Conservation (phyloP, 495 filamentous ascomycete genomes). For the Penicillium goetzii region DNA sequence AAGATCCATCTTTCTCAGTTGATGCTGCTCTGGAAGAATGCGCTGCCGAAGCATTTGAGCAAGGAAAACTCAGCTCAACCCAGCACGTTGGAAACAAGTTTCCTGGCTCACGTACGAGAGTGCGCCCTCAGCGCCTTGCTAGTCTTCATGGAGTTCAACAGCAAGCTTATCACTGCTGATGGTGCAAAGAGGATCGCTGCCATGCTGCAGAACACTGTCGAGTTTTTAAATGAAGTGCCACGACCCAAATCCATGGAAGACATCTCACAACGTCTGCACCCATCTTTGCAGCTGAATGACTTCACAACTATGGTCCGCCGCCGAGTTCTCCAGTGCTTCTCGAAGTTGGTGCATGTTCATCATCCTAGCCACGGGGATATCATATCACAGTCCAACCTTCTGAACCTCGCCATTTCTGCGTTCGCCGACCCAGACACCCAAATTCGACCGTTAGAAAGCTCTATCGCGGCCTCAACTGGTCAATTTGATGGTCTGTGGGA, state of each 20-base stretch:
- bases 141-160: slow-evolving; percentile 93
- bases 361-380: slow-evolving; percentile 79
- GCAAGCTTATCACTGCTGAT: slow-evolving; percentile 86
- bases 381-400: slow-evolving; percentile 85
- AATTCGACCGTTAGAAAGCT: slow-evolving; percentile 82
- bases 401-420: slow-evolving; percentile 87
- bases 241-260: slow-evolving; percentile 88
- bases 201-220: slow-evolving; percentile 94
- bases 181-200: slow-evolving; percentile 89
- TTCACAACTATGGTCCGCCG: slow-evolving; percentile 91
- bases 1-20: slow-evolving; percentile 97
- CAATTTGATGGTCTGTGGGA: slow-evolving; percentile 95
- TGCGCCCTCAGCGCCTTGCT: slow-evolving; percentile 90
- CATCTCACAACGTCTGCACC: slow-evolving; percentile 78
- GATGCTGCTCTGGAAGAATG: slow-evolving; percentile 97
- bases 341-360: slow-evolving; percentile 84
- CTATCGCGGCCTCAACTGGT: slow-evolving; percentile 88
- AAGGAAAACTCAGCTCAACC: slow-evolving; percentile 85
- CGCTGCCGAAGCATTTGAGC: slow-evolving; percentile 87
- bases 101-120: slow-evolving; percentile 92
- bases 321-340: slow-evolving; percentile 92
- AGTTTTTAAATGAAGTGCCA: slow-evolving; percentile 82
- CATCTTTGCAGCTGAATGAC: slow-evolving; percentile 88
- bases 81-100: slow-evolving; percentile 83
- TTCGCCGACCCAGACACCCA: slow-evolving; percentile 93